A percentile compares a stretch with the other conserved stretches of the same genome.
Evolutionary conservation across 2,329 filamentous ascomycete species (phyloP).

Genomic region (Sarocladium kiliense): DNA sequence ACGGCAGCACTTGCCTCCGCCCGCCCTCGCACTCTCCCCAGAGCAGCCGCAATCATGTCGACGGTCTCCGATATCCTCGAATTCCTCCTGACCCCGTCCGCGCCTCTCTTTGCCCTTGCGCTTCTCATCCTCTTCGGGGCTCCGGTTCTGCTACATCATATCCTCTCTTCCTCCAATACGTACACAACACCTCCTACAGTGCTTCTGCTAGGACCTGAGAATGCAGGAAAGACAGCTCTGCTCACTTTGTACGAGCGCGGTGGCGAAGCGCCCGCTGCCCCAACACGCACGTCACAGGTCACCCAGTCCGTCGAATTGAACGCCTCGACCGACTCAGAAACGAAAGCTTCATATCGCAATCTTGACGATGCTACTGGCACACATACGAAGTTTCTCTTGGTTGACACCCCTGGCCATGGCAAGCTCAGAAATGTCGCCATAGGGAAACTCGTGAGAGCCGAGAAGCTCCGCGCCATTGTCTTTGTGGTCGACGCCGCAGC

Average conservation of each 20-base stretch:
- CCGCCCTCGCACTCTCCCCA: not conserved
- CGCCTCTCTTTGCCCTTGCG: constrained; percentile 61
- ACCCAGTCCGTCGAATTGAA: constrained; percentile 50
- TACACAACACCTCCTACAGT: constrained; percentile 70
- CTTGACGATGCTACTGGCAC: constrained; percentile 49
- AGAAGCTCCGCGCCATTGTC: constrained; percentile 65
- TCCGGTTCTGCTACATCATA: constrained; percentile 71
- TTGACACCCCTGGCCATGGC: constrained; percentile 92
- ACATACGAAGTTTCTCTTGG: constrained; percentile 67
- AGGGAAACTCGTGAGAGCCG: constrained; percentile 35
- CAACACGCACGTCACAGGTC: constrained; percentile 52
- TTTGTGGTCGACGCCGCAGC: constrained; percentile 85
- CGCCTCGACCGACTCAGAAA: constrained; percentile 40
- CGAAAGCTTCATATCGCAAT: constrained; percentile 43
- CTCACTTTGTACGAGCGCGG: constrained; percentile 67
- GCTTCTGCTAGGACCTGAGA: constrained; percentile 74
- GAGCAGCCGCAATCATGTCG: constrained; percentile 25
- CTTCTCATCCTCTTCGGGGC: constrained; percentile 64
- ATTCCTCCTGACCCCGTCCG: constrained; percentile 54
- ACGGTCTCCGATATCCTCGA: constrained; percentile 38
- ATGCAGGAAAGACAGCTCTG: constrained; percentile 82
- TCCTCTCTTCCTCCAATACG: constrained; percentile 62
- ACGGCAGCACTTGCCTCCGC: not conserved
- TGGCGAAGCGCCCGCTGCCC: constrained; percentile 22
- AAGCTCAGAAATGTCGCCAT: constrained; percentile 76